Conservation (phyloP, 331 rosid genomes). For the Saraca asoca region DNA sequence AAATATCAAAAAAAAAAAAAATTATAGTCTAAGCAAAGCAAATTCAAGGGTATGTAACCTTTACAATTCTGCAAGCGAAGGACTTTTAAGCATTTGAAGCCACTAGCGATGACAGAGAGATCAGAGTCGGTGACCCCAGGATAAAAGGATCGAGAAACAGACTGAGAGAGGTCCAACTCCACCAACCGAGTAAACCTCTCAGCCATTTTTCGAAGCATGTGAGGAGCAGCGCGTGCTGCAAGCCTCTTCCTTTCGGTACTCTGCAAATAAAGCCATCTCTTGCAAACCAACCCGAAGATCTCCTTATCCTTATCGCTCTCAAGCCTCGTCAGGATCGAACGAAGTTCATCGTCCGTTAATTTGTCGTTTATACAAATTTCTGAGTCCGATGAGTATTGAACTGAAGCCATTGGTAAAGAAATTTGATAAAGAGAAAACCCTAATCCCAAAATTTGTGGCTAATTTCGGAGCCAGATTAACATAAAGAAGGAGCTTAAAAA, state of each 20-base stretch:
- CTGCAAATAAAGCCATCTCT: constrained; percentile 85
- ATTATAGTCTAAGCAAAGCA: neutral
- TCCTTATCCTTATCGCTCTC: constrained; percentile 74
- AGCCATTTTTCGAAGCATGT: constrained; percentile 81
- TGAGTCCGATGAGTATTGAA: constrained; percentile 14
- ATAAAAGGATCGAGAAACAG: constrained; percentile 78
- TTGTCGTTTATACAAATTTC: constrained; percentile 58
- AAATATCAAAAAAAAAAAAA: too few species aligned
- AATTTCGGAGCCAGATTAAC: constrained; percentile 26
- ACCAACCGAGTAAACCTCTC: constrained; percentile 69
- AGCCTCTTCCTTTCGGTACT: constrained; percentile 91
- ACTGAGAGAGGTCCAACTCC: constrained; percentile 84
- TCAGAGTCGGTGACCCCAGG: constrained; percentile 92
- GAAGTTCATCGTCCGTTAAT: constrained; percentile 81
- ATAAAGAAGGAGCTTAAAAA: neutral
- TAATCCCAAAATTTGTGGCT: constrained; percentile 29
- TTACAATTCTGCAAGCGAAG: constrained; percentile 77
- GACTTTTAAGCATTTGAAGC: constrained; percentile 64
- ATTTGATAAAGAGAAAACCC: constrained; percentile 31
- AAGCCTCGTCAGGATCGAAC: constrained; percentile 60
- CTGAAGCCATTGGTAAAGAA: constrained; percentile 46
- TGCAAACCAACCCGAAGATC: constrained; percentile 80
- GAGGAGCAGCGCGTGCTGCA: constrained; percentile 87
- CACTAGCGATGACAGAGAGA: constrained; percentile 69
- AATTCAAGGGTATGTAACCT: constrained; percentile 44